Evolutionary conservation across 371 early-diverging fungal species (phyloP).

Genomic region (Sporodiniella umbellata): DNA sequence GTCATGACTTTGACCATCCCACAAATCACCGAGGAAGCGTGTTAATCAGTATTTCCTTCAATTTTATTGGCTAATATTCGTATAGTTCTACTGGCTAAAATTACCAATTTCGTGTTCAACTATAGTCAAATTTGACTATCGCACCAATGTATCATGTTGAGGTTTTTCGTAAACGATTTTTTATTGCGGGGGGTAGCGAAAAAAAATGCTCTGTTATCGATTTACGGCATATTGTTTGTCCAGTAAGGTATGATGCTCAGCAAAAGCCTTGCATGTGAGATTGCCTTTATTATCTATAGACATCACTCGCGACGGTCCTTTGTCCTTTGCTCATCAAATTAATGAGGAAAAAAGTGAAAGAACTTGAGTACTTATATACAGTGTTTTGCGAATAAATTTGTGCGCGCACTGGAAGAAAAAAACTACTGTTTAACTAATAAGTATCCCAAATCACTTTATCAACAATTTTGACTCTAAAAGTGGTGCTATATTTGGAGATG

Average conservation of each 20-base stretch:
- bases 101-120: no score
- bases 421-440: no score
- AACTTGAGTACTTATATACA: no score
- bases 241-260: constrained; percentile 9
- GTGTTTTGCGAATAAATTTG: no score
- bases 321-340: constrained; percentile 7
- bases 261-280: constrained; percentile 11
- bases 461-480: no score
- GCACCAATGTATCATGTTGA: constrained; percentile 11
- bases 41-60: no score
- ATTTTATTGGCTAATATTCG: no score
- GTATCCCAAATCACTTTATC: no score
- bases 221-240: constrained; percentile 9
- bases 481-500: no score
- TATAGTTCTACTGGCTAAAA: no score
- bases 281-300: constrained; percentile 8
- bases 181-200: constrained; percentile 11
- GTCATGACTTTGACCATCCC: constrained; percentile 11
- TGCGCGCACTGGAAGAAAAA: no score
- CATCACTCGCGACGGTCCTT: constrained; percentile 8
- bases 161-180: constrained; percentile 6
- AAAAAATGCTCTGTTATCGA: constrained; percentile 13
- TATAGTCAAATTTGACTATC: constrained; percentile 5
- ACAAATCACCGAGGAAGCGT: constrained; percentile 14
- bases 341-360: constrained; percentile 4